phyloP scores from a whole-genome alignment of 2,329 filamentous ascomycete species.

The Talaromyces sp. region DNA sequence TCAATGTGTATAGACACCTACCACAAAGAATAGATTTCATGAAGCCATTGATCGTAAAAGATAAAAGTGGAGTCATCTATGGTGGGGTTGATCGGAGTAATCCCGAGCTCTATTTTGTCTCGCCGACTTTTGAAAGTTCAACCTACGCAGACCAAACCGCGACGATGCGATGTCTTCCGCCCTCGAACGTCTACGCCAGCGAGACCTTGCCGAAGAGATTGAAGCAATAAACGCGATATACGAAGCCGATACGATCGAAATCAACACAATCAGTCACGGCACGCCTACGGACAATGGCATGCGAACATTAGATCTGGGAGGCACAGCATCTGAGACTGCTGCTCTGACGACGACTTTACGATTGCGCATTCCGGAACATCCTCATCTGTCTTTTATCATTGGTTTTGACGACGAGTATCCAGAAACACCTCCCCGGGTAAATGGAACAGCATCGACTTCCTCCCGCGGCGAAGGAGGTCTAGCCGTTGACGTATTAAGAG shows the following conservation, averaged over 20 bases:
- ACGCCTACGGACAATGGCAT: slow-evolving; percentile 20
- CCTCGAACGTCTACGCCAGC: slow-evolving; percentile 29
- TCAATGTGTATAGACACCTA: not conserved
- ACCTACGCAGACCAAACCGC: not conserved
- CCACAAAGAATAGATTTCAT: not conserved
- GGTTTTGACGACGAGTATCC: slow-evolving; percentile 74
- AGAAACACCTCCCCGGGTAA: slow-evolving; percentile 64
- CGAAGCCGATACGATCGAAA: slow-evolving; percentile 59
- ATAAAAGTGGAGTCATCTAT: not conserved
- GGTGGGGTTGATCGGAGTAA: slow-evolving; percentile 15
- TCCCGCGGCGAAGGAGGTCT: slow-evolving; percentile 67
- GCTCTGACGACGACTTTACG: slow-evolving; percentile 44
- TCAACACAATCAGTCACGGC: slow-evolving; percentile 25
- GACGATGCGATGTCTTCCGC: slow-evolving; percentile 20
- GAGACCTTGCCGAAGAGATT: slow-evolving; percentile 46
- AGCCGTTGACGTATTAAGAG: slow-evolving; percentile 65
- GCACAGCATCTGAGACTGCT: slow-evolving; percentile 16
- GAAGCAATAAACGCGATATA: slow-evolving; percentile 56
- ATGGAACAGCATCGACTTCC: slow-evolving; percentile 75
- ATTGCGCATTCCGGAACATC: slow-evolving; percentile 63
- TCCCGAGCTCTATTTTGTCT: slow-evolving; percentile 1
- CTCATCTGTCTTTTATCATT: slow-evolving; percentile 47
- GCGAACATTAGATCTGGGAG: slow-evolving; percentile 29
- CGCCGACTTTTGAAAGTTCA: not conserved
- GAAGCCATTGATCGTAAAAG: not conserved